A percentile compares a stretch with the other conserved stretches of the same genome.
Conservation (phyloP, 441 rosid genomes). For the Sinapis alba region DNA sequence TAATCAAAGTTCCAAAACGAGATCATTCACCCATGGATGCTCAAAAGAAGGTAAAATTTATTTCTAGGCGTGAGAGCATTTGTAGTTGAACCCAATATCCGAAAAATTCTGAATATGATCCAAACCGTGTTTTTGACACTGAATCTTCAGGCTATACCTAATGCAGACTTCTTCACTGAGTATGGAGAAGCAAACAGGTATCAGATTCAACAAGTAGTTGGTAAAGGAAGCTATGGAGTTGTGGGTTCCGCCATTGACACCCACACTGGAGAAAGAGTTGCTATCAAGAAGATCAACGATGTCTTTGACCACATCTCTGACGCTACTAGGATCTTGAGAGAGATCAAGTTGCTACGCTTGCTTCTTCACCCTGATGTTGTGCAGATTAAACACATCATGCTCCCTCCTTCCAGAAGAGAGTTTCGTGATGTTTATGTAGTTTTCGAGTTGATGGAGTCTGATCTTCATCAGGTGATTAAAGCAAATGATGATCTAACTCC, state of each 20-base stretch:
- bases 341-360: constrained; percentile 83
- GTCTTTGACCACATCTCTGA: constrained; percentile 95
- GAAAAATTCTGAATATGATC: too few species aligned
- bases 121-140: too few species aligned
- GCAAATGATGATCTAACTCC: constrained; percentile 70
- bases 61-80: too few species aligned
- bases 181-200: constrained; percentile 89
- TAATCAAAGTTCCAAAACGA: constrained; percentile 59
- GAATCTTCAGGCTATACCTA: constrained; percentile 55
- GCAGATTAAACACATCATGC: constrained; percentile 86
- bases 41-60: constrained; percentile 74
- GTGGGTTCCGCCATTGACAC: constrained; percentile 84
- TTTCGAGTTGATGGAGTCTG: constrained; percentile 51
- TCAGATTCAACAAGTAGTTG: constrained; percentile 81
- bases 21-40: constrained; percentile 55
- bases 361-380: constrained; percentile 90
- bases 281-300: constrained; percentile 90
- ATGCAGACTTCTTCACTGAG: constrained; percentile 84
- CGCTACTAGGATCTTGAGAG: constrained; percentile 85
- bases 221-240: constrained; percentile 95
- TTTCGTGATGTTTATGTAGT: constrained; percentile 61
- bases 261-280: constrained; percentile 82
- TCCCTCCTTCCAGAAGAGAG: constrained; percentile 87
- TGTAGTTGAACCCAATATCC: too few species aligned
- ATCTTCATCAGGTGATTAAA: constrained; percentile 89